A percentile compares a stretch with the other conserved stretches of the same genome.
These are phyloP conservation scores for Blastobotrys parvus DNA, from an alignment of 805 yeast genomes.

Conservation along the genomic window DNA sequence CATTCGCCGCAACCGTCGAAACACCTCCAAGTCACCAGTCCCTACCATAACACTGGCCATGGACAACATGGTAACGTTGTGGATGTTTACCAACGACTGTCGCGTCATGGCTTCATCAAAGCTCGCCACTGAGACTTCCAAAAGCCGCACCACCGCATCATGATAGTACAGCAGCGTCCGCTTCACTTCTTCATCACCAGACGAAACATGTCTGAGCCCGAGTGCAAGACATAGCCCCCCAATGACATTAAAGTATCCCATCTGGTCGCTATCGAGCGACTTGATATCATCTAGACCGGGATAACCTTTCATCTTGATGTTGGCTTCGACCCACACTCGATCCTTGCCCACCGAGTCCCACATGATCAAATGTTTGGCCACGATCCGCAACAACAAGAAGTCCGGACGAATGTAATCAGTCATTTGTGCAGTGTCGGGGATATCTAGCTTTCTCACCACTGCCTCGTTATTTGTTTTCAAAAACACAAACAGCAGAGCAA, in stretches of 20 bases:
- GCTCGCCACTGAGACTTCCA: slow-evolving; percentile 35
- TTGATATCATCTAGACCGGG: slow-evolving; percentile 5
- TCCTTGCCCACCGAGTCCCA: slow-evolving; percentile 57
- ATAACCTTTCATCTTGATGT: slow-evolving; percentile 19
- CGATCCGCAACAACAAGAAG: slow-evolving; percentile 52
- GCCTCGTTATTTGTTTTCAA: slow-evolving; percentile 53
- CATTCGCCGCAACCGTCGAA: slow-evolving; percentile 62
- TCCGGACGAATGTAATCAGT: slow-evolving; percentile 76
- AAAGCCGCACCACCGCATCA: slow-evolving; percentile 42
- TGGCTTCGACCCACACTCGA: slow-evolving; percentile 46
- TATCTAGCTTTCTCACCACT: slow-evolving; percentile 51
- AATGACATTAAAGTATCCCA: slow-evolving; percentile 54
- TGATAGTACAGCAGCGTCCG: slow-evolving; percentile 45
- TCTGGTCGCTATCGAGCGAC: slow-evolving; percentile 47
- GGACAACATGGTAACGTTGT: slow-evolving; percentile 54
- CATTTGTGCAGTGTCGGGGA: slow-evolving; percentile 53
- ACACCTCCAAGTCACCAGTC: slow-evolving; percentile 73
- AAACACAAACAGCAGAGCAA: slow-evolving; percentile 69
- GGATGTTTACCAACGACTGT: slow-evolving; percentile 45
- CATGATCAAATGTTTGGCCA: slow-evolving; percentile 56
- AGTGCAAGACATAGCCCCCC: slow-evolving; percentile 72
- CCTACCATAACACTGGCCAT: slow-evolving; percentile 79
- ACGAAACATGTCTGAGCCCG: slow-evolving; percentile 70
- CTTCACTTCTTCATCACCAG: slow-evolving; percentile 46
- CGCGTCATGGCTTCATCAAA: slow-evolving; percentile 54